A percentile compares a stretch with the other conserved stretches of the same genome.
Conservation (phyloP, 1,284 basidiomycete genomes). For the Fomitopsis betulina region DNA sequence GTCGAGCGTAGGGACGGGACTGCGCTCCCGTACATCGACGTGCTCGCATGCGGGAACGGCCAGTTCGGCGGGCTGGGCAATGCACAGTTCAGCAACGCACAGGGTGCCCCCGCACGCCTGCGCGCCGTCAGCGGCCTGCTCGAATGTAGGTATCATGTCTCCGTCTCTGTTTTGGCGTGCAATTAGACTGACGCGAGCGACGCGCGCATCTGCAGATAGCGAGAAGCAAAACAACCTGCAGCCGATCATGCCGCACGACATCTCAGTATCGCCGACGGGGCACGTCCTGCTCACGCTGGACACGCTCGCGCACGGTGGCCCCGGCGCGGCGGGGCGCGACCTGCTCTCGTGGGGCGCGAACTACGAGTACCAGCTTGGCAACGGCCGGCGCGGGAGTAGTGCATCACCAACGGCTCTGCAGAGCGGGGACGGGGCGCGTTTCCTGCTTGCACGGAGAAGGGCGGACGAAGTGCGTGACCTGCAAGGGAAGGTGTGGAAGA, state of each 20-base stretch:
- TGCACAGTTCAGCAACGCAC: constrained; percentile 71
- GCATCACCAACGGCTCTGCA: constrained; percentile 61
- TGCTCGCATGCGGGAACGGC: constrained; percentile 82
- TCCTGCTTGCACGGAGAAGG: constrained; percentile 49
- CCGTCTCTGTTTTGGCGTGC: background rate
- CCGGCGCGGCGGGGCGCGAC: constrained; percentile 50
- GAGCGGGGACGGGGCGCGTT: constrained; percentile 46
- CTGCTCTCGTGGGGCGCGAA: constrained; percentile 69
- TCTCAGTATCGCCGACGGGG: constrained; percentile 74
- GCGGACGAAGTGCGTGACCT: constrained; percentile 60
- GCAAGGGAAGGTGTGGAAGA: constrained; percentile 62
- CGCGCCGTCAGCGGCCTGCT: constrained; percentile 81
- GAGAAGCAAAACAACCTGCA: constrained; percentile 58
- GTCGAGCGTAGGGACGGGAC: constrained; percentile 54
- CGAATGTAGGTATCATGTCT: constrained; percentile 58
- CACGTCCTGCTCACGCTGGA: constrained; percentile 79
- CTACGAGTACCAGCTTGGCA: constrained; percentile 79
- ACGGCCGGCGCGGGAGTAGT: constrained; percentile 74
- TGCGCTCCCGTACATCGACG: constrained; percentile 50
- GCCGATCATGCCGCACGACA: constrained; percentile 63
- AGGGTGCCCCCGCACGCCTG: constrained; percentile 68
- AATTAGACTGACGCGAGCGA: background rate
- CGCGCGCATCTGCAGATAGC: constrained; percentile 45
- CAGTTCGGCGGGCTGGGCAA: constrained; percentile 87
- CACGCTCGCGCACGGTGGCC: constrained; percentile 47